Base-by-base conservation (phyloP, 768 basidiomycete genomes). In the Lactarius tabidus region DNA sequence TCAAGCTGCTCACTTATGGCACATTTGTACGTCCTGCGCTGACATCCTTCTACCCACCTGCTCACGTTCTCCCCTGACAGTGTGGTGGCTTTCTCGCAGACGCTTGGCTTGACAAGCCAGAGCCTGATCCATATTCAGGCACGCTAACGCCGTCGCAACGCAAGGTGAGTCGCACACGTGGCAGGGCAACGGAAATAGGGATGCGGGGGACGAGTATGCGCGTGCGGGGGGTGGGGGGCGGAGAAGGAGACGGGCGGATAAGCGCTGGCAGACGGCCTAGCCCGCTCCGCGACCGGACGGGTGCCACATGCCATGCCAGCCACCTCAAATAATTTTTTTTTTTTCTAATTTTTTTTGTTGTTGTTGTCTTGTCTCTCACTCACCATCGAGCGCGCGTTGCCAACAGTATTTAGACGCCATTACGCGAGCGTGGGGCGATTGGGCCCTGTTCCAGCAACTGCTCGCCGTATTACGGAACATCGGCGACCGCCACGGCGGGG, bases 1-100 rank as follows among this genome's bases (percentile, higher is more conserved):
- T 93, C 65, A 91, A 90, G 71, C 77, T 93, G 20, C 75, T 93
- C 36, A 90, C 92, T 43, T 93, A 93, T 68, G 92, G 91, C 20
- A 90, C 91, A 0, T 74, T 93, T 69, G 91, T 91, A 63, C 69
- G 86, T 74, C 23, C 35, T 31, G n/a, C 56, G 41, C 43, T n/a
- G 20, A 48, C 35, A 36, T 54, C 61, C 53, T 59, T 60, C 60
- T 55, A 66, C 54, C 71, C 56, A 12, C 57, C 52, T 20, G 45
- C 38, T 23, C 26, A 17, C 5, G 28, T 41, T 45, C 39, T 28
- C 54, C 68, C 20, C 7, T 33, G 38, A 59, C 71, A 93, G 91
- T 93, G 91, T 70, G 91, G 91, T 9, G 91, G 91, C 4, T 91
- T 93, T 72, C 79, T 93, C 52, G 78, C 90, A 3, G 90, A 93